Base-by-base conservation (phyloP, 2,329 filamentous ascomycete genomes). In the Camptophora hylomeconis region DNA sequence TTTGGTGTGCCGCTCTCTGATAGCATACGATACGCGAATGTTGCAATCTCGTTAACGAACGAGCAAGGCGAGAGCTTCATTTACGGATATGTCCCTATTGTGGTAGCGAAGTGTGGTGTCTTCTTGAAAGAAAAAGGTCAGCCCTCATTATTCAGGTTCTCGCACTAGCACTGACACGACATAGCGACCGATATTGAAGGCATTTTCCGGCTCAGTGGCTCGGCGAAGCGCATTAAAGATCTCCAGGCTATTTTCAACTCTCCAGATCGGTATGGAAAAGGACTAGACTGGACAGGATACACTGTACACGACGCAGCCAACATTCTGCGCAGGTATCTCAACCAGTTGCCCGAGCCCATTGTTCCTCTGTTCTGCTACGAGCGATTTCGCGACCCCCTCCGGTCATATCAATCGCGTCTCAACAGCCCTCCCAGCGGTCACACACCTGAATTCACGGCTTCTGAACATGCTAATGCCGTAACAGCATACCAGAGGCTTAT, bases 301-400 rank as follows among this genome's bases (percentile, higher is more conserved):
- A 98, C 89, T 1, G 89, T 98, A 22, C 89, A 98, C 56, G 89
- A 98, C 66, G 89, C 89, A 15, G 86, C 89, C 46, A 98, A 95
- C 50, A 87, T 98, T 37, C 69, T 98, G 24, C 77, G 89, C 38
- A 75, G 89, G 45, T 98, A 98, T 52, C 74, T 98, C 38, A 95
- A 95, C 54, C 82, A 93, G 49, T 69, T 98, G 2, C 89, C 89
- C 2, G 89, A 98, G 51, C 89, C 89, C 4, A 93, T 98, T 39
- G 89, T 98, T 17, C 89, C 89, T 3, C 65, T 95, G 30, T 80
- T 92, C 45, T 76, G 94, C 39, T 98, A 98, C 52, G 80, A 92
- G 47, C 72, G 73, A 34, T 98, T 95, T 54, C 76, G 89, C 37
- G 73, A 86, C 28, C 89, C 89, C 29, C 61, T 98, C 15, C 71